phyloP scores from a whole-genome alignment of 495 filamentous ascomycete species.

The Neurospora sublineolata region DNA sequence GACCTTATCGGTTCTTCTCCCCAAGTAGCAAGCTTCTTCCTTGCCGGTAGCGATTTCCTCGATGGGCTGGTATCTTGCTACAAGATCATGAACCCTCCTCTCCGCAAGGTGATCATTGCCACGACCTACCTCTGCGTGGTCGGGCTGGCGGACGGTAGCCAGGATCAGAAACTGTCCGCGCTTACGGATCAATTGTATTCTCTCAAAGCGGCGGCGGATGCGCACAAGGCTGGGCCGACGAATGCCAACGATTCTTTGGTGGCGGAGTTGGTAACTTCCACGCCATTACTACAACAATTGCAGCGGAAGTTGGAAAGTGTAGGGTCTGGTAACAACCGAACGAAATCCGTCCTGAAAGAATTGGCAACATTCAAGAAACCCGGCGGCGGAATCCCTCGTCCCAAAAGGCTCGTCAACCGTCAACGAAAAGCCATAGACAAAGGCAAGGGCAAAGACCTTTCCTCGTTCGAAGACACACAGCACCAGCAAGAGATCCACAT shows the following conservation, averaged over 20 bases:
- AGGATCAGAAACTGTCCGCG: slow-evolving; percentile 48
- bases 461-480: slow-evolving; percentile 32
- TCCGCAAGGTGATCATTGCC: slow-evolving; percentile 52
- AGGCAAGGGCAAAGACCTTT: slow-evolving; percentile 66
- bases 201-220: slow-evolving; percentile 55
- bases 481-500: slow-evolving; percentile 50
- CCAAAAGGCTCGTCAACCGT: slow-evolving; percentile 35
- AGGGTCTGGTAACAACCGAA: slow-evolving; percentile 27
- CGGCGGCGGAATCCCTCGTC: slow-evolving; percentile 37
- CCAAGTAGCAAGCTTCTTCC: slow-evolving; percentile 46
- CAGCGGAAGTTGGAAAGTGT: slow-evolving; percentile 31
- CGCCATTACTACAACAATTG: slow-evolving; percentile 42
- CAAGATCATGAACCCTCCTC: slow-evolving; percentile 42
- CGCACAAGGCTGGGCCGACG: slow-evolving; percentile 37
- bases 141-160: slow-evolving; percentile 47
- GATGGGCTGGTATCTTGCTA: slow-evolving; percentile 62
- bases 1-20: slow-evolving; percentile 44
- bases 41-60: slow-evolving; percentile 75
- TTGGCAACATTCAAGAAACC: slow-evolving; percentile 45
- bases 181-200: slow-evolving; percentile 74
- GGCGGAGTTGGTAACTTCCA: slow-evolving; percentile 50
- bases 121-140: slow-evolving; percentile 61
- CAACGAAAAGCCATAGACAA: slow-evolving; percentile 41
- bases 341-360: slow-evolving; percentile 44
- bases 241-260: slow-evolving; percentile 46